Evolutionary conservation across 2,329 filamentous ascomycete species (phyloP), one percentile per base, ranked within the genome.

Genomic region (Cylindrodendrum hubeiense): DNA sequence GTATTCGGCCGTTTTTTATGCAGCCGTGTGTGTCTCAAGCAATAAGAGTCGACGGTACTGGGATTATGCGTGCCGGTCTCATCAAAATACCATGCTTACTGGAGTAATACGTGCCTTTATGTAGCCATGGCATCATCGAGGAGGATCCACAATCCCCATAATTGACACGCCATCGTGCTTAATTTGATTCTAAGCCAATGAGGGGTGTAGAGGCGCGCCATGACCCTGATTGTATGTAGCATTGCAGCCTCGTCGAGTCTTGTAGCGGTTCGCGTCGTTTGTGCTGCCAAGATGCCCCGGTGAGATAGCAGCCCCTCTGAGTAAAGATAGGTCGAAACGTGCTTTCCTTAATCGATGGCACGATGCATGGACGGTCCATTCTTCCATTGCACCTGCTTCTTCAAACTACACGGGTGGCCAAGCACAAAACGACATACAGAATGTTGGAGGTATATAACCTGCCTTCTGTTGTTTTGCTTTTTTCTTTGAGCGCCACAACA

Each of bases 31-130:
- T 19, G 21, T 43, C 37, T 44, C 17, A 10, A 37, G 6, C 10
- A 15, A 30, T 37, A 33, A 33, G 24, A 22, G 26, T 44, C 37
- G 21, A 28, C 26, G 22, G 17, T 43, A 10, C 33, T 37, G 33
- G 33, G 33, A 37, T 37, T 5, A 37, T 37, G 33, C n/a, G n/a
- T n/a, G 13, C 33, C 33, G 33, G 7, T 10, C 13, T 37, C 13
- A 5, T 37, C 7, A 4, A 55, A 44, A 19, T 37, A 37, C 52
- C 17, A n/a, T 9, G 26, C 52, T 17, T 44, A 44, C 19, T 55
- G 52, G 52, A 55, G 12, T 21, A 44, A 55, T 26, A 55, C 52
- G 52, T 55, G 52, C 52, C 44, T 55, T 44, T 41, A 55, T 55
- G 33, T 55, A 5, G 37, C 52, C 52, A 55, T 55, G 52, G 52